These are phyloP conservation scores for Aspergillus ellipticus DNA, from an alignment of 495 filamentous ascomycete species.

Conservation along the genomic window DNA sequence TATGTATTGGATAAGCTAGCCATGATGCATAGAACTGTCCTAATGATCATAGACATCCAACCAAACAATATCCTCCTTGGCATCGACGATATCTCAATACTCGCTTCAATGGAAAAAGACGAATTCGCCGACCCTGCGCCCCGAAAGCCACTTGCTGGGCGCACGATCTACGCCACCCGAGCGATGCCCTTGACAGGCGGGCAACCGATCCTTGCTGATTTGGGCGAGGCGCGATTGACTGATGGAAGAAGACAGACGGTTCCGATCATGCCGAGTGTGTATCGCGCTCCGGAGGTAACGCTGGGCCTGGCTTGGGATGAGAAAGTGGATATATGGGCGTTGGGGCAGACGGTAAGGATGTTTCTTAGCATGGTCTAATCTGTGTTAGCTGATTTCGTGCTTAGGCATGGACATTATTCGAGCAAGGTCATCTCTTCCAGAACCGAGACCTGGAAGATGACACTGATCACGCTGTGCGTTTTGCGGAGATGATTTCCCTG, in stretches of 20 bases:
- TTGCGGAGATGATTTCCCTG: conserved; percentile 33
- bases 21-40: not conserved
- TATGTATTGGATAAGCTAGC: conserved; percentile 12
- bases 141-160: conserved; percentile 18
- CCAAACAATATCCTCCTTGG: conserved; percentile 23
- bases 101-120: conserved; percentile 19
- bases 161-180: conserved; percentile 21
- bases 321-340: conserved; percentile 38
- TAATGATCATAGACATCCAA: conserved; percentile 19
- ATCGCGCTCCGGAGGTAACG: conserved; percentile 37
- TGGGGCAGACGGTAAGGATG: conserved; percentile 36
- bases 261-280: conserved; percentile 35
- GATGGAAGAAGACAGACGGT: conserved; percentile 9
- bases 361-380: not conserved
- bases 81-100: conserved; percentile 20
- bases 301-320: conserved; percentile 32
- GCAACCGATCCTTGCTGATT: conserved; percentile 22
- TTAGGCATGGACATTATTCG: conserved; percentile 42
- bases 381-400: not conserved
- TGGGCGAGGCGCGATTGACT: conserved; percentile 24
- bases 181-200: conserved; percentile 18
- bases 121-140: conserved; percentile 20
- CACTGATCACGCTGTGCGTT: conserved; percentile 14
- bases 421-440: conserved; percentile 35
- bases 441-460: conserved; percentile 30